phyloP scores from a whole-genome alignment of 2,329 filamentous ascomycete genomes.

The Exserohilum rostratum region DNA sequence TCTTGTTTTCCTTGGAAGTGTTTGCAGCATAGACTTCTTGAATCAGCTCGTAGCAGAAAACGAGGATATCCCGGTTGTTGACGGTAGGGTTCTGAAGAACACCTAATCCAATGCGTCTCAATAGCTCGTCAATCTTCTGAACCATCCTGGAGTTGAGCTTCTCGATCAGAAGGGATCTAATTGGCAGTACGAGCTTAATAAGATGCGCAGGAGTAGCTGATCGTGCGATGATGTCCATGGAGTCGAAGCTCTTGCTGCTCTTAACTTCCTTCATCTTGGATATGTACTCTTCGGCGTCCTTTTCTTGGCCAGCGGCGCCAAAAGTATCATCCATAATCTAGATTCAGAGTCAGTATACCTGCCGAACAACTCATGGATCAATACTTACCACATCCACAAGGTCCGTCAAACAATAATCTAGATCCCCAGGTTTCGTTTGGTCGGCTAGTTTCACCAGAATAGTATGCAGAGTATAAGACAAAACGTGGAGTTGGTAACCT shows the following conservation, averaged over 20 bases:
- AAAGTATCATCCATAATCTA: slow-evolving; percentile 94
- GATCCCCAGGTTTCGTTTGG: slow-evolving; percentile 76
- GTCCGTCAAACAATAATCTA: slow-evolving; percentile 83
- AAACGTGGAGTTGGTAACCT: slow-evolving; percentile 91
- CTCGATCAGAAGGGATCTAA: slow-evolving; percentile 79
- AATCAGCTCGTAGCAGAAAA: slow-evolving; percentile 95
- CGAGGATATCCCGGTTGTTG: slow-evolving; percentile 78
- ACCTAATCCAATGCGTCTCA: slow-evolving; percentile 82
- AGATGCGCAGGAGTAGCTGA: slow-evolving; percentile 78
- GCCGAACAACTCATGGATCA: neutral
- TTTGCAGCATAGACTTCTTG: slow-evolving; percentile 78
- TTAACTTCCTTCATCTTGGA: slow-evolving; percentile 98
- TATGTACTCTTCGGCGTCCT: slow-evolving; percentile 93
- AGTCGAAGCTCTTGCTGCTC: slow-evolving; percentile 97
- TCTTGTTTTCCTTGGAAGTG: slow-evolving; percentile 51
- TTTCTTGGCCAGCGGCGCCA: slow-evolving; percentile 88
- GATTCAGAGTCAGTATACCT: neutral
- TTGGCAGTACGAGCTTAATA: slow-evolving; percentile 75
- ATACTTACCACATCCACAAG: slow-evolving; percentile 70
- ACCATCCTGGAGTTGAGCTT: slow-evolving; percentile 83
- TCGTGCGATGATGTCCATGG: slow-evolving; percentile 89
- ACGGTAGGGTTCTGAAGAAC: slow-evolving; percentile 81
- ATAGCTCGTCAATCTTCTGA: slow-evolving; percentile 87
- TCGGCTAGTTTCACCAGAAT: slow-evolving; percentile 79
- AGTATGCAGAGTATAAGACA: slow-evolving; percentile 93